These are phyloP conservation scores for Populus trichocarpa DNA, from an alignment of 441 rosid genomes.

Conservation along the genomic window DNA sequence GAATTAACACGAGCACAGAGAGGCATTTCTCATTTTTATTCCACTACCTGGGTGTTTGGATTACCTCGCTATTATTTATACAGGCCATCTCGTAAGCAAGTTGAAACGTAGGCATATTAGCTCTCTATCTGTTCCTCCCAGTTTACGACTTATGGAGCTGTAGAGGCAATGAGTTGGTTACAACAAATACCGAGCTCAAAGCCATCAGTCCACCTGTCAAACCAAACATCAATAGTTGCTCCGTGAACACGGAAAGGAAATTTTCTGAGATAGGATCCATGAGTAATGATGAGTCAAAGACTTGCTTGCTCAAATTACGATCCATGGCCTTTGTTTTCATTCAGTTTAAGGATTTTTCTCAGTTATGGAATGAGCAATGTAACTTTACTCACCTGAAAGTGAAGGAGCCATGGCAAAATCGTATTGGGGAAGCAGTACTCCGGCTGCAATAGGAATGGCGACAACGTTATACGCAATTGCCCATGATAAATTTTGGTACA, in stretches of 20 bases:
- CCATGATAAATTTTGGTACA: slow-evolving; percentile 88
- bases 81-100: not conserved
- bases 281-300: not conserved
- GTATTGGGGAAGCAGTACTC: slow-evolving; percentile 80
- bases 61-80: not conserved
- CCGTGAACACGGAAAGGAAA: not conserved
- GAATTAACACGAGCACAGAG: not conserved
- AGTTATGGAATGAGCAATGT: not conserved
- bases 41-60: not conserved
- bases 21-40: not conserved
- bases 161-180: slow-evolving; percentile 81
- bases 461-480: slow-evolving; percentile 74
- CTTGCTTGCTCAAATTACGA: not conserved
- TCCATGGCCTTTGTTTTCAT: slow-evolving; percentile 1
- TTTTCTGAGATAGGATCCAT: not conserved
- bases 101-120: not conserved
- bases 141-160: slow-evolving; percentile 55
- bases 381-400: slow-evolving; percentile 54
- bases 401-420: slow-evolving; percentile 94
- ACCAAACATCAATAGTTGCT: not conserved
- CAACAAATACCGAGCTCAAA: slow-evolving; percentile 79
- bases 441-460: slow-evolving; percentile 88
- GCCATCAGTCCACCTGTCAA: slow-evolving; percentile 87
- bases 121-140: slow-evolving; percentile 27
- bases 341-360: not conserved